Conservation (phyloP, 495 filamentous ascomycete species). For the Penicillium chermesinum region DNA sequence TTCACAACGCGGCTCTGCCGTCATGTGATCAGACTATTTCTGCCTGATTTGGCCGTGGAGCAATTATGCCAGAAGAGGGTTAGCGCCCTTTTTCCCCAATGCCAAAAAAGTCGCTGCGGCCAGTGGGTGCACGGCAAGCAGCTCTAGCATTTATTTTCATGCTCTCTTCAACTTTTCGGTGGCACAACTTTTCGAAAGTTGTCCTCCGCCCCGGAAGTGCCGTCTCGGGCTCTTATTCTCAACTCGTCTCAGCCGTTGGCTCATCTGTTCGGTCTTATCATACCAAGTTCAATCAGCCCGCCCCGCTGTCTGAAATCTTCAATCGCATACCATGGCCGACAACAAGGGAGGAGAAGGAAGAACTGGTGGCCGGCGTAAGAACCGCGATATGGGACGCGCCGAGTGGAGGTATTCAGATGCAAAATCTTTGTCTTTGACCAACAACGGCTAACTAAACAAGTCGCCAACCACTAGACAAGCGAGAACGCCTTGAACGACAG, state of each 20-base stretch:
- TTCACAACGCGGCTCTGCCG: constrained; percentile 1
- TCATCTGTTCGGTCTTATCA: constrained; percentile 3
- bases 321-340: constrained; percentile 35
- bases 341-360: constrained; percentile 33
- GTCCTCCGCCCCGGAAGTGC: too few relatives aligned
- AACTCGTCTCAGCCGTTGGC: background rate
- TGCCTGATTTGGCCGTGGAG: background rate
- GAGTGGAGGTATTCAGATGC: constrained; percentile 53
- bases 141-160: background rate
- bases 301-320: constrained; percentile 21
- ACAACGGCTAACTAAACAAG: constrained; percentile 57
- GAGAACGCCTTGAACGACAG: constrained; percentile 53
- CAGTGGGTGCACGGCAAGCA: background rate
- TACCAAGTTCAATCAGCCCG: constrained; percentile 7
- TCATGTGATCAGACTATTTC: constrained; percentile 1
- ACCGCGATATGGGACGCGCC: constrained; percentile 59
- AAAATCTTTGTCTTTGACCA: constrained; percentile 4
- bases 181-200: background rate
- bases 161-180: background rate
- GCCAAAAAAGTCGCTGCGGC: background rate
- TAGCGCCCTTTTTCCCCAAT: background rate
- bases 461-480: constrained; percentile 57
- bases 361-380: constrained; percentile 49
- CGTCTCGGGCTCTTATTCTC: background rate
- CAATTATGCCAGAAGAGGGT: background rate